phyloP scores from a whole-genome alignment of 2,329 filamentous ascomycete genomes.

The Triangularia verruculosa region DNA sequence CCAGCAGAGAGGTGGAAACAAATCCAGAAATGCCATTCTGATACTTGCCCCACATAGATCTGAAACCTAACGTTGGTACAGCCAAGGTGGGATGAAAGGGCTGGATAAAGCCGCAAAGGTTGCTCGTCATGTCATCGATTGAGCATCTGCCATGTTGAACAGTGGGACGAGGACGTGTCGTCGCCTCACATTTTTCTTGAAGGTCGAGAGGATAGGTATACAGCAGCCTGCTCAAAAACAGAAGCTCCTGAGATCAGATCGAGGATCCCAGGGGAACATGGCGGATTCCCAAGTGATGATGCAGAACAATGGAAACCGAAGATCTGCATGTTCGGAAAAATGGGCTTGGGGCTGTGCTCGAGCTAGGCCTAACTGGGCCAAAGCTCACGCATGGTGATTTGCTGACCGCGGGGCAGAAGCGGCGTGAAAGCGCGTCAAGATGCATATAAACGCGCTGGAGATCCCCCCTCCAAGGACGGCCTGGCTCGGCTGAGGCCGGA shows the following conservation, averaged over 20 bases:
- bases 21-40: not conserved
- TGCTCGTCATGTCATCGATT: not conserved
- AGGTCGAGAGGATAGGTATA: too few species aligned
- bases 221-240: not conserved
- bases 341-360: constrained; percentile 20
- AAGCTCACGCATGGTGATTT: constrained; percentile 6
- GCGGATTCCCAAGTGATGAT: not conserved
- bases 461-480: constrained; percentile 33
- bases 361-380: constrained; percentile 6
- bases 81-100: not conserved
- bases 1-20: not conserved
- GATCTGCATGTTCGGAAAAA: constrained; percentile 10
- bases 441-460: constrained; percentile 49
- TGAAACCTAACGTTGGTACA: not conserved
- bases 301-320: not conserved
- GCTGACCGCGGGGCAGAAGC: constrained; percentile 20
- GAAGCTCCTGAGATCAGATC: not conserved
- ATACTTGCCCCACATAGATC: not conserved
- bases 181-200: too few species aligned
- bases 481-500: not conserved
- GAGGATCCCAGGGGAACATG: not conserved
- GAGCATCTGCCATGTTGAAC: not conserved
- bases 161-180: too few species aligned
- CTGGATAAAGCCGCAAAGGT: not conserved
- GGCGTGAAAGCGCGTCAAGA: constrained; percentile 26